phyloP scores from a whole-genome alignment of 2,329 filamentous ascomycete species.

The Fusarium papillatum region DNA sequence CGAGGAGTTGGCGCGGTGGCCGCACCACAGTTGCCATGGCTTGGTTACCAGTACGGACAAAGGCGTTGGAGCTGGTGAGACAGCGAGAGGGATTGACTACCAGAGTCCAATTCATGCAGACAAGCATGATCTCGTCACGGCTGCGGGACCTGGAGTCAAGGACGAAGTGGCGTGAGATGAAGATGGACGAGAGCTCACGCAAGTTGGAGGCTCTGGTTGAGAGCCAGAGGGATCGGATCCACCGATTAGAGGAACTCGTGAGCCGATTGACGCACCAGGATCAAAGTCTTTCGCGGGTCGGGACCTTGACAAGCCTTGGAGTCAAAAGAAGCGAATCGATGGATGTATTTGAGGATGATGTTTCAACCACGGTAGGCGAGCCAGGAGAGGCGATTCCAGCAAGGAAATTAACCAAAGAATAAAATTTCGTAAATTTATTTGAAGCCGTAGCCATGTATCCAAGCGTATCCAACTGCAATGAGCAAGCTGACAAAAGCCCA shows the following conservation, averaged over 20 bases:
- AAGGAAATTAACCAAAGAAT: background rate
- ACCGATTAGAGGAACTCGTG: constrained; percentile 36
- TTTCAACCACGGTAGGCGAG: constrained; percentile 10
- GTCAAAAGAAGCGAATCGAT: constrained; percentile 21
- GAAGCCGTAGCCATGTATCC: constrained; percentile 63
- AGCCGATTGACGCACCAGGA: constrained; percentile 22
- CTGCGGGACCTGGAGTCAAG: constrained; percentile 52
- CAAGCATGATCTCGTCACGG: constrained; percentile 61
- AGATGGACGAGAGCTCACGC: constrained; percentile 44
- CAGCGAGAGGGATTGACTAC: constrained; percentile 60
- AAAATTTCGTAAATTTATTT: constrained; percentile 22
- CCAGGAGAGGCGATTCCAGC: background rate
- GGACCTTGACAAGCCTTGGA: constrained; percentile 24
- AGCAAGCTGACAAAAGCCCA: constrained; percentile 72
- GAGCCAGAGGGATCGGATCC: constrained; percentile 42
- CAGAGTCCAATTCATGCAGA: constrained; percentile 62
- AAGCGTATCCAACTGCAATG: constrained; percentile 60
- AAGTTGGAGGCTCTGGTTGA: constrained; percentile 42
- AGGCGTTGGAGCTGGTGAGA: constrained; percentile 59
- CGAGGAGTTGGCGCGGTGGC: constrained; percentile 54
- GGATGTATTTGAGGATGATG: constrained; percentile 18
- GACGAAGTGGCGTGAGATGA: constrained; percentile 47
- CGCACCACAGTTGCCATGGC: constrained; percentile 55
- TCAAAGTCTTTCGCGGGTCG: constrained; percentile 22
- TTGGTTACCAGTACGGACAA: constrained; percentile 59